A percentile compares a stretch with the other conserved stretches of the same genome.
These are phyloP conservation scores for Psidium guajava DNA, from an alignment of 345 rosid genomes.

Conservation along the genomic window DNA sequence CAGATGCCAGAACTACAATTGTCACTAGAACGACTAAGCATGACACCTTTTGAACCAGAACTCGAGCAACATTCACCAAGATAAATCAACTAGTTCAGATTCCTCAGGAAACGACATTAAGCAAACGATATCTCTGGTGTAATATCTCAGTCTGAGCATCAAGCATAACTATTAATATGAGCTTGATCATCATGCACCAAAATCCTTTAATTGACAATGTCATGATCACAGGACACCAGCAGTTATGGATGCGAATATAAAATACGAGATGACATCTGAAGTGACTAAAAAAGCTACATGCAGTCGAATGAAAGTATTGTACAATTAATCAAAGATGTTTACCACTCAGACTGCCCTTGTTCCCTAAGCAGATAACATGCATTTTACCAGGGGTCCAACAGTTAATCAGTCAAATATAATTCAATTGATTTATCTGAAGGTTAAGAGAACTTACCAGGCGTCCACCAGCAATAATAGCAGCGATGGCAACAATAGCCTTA, in stretches of 20 bases:
- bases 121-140: not conserved
- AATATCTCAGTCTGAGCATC: not conserved
- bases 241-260: not conserved
- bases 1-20: not conserved
- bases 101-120: not conserved
- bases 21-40: not conserved
- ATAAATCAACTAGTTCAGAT: not conserved
- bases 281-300: not conserved
- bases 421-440: not conserved
- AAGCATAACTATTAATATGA: not conserved
- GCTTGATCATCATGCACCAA: not conserved
- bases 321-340: not conserved
- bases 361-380: not conserved
- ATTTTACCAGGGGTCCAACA: not conserved
- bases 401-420: not conserved
- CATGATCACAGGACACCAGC: not conserved
- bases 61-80: not conserved
- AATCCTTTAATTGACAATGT: not conserved
- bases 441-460: conserved; percentile 59
- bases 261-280: not conserved
- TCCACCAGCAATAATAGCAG: conserved; percentile 97
- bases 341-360: not conserved
- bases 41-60: not conserved
- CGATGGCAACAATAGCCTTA: conserved; percentile 87
- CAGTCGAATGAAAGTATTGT: not conserved